Evolutionary conservation across 768 basidiomycete genomes (phyloP), one percentile per base, ranked within the genome.

Genomic region (Suillus clintonianus): DNA sequence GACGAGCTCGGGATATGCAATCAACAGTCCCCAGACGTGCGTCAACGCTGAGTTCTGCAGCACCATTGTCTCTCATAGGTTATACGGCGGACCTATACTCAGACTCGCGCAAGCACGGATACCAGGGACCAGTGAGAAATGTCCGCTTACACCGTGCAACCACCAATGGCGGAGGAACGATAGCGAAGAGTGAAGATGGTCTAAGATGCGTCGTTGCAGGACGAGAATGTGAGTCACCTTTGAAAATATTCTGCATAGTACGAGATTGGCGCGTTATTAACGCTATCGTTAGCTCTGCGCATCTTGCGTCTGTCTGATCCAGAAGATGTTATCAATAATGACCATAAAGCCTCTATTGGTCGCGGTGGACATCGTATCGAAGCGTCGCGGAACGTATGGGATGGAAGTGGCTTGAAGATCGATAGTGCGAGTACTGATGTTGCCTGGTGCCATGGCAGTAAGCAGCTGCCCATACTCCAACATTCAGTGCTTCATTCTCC

Each of bases 371-470:
- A 85, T 72, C 82, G 86, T 42, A 83, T 91, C n/a, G 91, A 92
- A 62, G 81, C 82, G 9, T 89, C 89, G 14, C 84, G 88, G 55
- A 93, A 93, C 70, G 78, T 91, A 54, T 94, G 92, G 92, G 89
- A 87, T 10, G 85, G 86, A 0, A 91, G 86, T 61, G 90, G 89
- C 0, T 77, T 94, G 61, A 93, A 92, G 76, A 86, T 90, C 22
- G 91, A 93, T 60, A 89, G 89, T 70, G 84, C 88, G 0, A 88
- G 84, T 68, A 94, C 91, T 0, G 91, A 91, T 69, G 87, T 93
- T 22, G 89, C 85, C n/a, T 94, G 92, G 92, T 88, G 87, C 30
- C 81, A 82, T 67, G 89, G 88, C 60, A 74, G 89, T 90, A 64
- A 62, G 86, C 24, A n/a, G 22, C 17, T 61, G 30, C 42, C 32